A percentile compares a stretch with the other conserved stretches of the same genome.
phyloP scores from a whole-genome alignment of 2,329 filamentous ascomycete species.

The Akanthomyces dipterigenus region DNA sequence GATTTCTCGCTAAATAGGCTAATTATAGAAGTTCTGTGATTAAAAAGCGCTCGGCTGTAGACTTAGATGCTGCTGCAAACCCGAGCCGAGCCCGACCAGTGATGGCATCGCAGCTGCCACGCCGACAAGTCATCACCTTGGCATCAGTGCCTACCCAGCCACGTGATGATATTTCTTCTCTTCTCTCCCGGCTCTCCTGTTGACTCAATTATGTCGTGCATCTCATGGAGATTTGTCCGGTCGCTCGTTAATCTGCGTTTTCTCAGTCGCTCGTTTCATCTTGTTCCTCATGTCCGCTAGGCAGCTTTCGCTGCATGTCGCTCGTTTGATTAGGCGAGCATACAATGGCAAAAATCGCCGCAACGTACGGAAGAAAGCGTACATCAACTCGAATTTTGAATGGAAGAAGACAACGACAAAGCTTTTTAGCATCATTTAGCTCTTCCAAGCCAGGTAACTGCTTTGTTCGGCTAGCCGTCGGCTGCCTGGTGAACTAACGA shows the following conservation, averaged over 20 bases:
- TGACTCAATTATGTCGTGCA: not conserved
- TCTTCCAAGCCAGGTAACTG: not conserved
- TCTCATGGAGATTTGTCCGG: constrained; percentile 3
- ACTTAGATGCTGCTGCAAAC: not conserved
- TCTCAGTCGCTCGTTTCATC: constrained; percentile 1
- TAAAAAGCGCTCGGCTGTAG: not conserved
- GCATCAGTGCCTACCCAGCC: not conserved
- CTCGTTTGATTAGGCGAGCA: constrained; percentile 7
- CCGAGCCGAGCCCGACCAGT: not conserved
- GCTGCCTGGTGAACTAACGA: not conserved
- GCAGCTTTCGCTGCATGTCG: not conserved
- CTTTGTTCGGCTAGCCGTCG: not conserved
- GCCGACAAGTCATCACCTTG: not conserved
- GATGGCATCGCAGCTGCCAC: constrained; percentile 3
- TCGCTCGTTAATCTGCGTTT: not conserved
- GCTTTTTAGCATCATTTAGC: not conserved
- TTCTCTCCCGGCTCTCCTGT: not conserved
- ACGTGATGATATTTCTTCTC: not conserved
- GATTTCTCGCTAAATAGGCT: not conserved
- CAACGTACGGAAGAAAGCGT: not conserved
- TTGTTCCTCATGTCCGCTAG: not conserved
- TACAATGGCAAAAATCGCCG: constrained; percentile 1
- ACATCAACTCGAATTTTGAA: not conserved
- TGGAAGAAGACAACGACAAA: not conserved
- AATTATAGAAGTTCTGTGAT: not conserved